Conservation (phyloP, 75 land plant species). For the Pinus albicaulis region DNA sequence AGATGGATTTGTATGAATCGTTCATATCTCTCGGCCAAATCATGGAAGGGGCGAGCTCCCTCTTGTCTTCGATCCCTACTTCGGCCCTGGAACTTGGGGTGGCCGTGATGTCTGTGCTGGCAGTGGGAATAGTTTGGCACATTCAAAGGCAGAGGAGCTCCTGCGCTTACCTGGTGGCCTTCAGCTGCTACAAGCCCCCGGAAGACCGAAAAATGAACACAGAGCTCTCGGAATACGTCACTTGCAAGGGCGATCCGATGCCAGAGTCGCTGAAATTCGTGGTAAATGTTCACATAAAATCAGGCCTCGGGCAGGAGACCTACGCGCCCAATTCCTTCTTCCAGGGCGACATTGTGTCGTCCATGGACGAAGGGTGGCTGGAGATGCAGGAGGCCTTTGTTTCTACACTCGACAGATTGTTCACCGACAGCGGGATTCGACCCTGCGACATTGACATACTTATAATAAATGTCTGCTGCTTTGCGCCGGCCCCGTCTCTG, state of each 20-base stretch:
- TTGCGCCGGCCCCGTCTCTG: constrained; percentile 47
- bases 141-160: no score
- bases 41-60: no score
- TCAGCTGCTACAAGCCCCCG: constrained; percentile 49
- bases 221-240: constrained; percentile 17
- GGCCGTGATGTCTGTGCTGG: no score
- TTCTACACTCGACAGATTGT: constrained; percentile 34
- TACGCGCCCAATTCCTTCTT: constrained; percentile 35
- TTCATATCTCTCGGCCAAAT: no score
- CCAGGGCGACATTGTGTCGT: not conserved
- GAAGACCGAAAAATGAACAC: constrained; percentile 34
- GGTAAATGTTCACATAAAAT: constrained; percentile 33
- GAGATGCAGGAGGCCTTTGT: constrained; percentile 56
- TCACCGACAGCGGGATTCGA: constrained; percentile 18
- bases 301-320: constrained; percentile 61
- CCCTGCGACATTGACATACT: constrained; percentile 54
- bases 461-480: constrained; percentile 55
- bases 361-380: constrained; percentile 12
- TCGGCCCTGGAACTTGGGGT: no score
- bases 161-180: constrained; percentile 35
- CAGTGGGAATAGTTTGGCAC: no score
- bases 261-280: constrained; percentile 15
- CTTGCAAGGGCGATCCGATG: constrained; percentile 6
- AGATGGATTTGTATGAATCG: no score
- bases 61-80: no score